Evolutionary conservation across 179 eudicot species (phyloP).

Genomic region (Patellifolia procumbens): DNA sequence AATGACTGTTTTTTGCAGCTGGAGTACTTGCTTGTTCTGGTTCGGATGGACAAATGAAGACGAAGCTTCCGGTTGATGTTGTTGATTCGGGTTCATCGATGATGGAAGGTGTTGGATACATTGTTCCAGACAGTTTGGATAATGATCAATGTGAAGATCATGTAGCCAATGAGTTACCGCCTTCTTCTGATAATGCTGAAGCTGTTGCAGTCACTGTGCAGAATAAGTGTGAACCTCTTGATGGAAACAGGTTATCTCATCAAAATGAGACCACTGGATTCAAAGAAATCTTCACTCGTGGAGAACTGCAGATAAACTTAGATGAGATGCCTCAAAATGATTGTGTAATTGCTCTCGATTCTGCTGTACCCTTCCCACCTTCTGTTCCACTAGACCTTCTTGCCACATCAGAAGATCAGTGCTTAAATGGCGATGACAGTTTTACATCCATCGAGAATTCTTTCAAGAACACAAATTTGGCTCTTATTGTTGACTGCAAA

Average conservation of each 20-base stretch:
- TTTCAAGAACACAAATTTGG: slow-evolving; percentile 28
- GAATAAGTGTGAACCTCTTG: slow-evolving; percentile 17
- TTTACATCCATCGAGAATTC: slow-evolving; percentile 26
- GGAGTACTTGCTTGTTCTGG: slow-evolving; percentile 36
- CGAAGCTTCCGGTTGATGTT: slow-evolving; percentile 19
- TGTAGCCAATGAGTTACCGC: slow-evolving; percentile 26
- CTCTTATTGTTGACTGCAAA: slow-evolving; percentile 24
- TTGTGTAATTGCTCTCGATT: slow-evolving; percentile 27
- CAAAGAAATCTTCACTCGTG: slow-evolving; percentile 25
- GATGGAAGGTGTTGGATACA: slow-evolving; percentile 31
- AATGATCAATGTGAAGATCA: slow-evolving; percentile 39
- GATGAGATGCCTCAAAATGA: slow-evolving; percentile 29
- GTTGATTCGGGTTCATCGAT: slow-evolving; percentile 30
- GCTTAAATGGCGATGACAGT: slow-evolving; percentile 22
- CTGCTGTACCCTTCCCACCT: slow-evolving; percentile 29
- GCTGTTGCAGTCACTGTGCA: slow-evolving; percentile 30
- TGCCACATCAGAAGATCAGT: slow-evolving; percentile 22
- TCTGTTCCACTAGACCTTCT: slow-evolving; percentile 7
- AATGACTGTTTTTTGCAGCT: slow-evolving; percentile 35
- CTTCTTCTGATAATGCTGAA: slow-evolving; percentile 30
- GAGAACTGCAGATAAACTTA: slow-evolving; percentile 14
- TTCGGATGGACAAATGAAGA: slow-evolving; percentile 31
- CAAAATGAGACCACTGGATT: slow-evolving; percentile 27
- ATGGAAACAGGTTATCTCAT: slow-evolving; percentile 22
- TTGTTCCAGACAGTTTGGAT: slow-evolving; percentile 63